These are phyloP conservation scores for Gnomoniopsis smithogilvyi DNA, from an alignment of 2,329 filamentous ascomycete species.

Conservation along the genomic window DNA sequence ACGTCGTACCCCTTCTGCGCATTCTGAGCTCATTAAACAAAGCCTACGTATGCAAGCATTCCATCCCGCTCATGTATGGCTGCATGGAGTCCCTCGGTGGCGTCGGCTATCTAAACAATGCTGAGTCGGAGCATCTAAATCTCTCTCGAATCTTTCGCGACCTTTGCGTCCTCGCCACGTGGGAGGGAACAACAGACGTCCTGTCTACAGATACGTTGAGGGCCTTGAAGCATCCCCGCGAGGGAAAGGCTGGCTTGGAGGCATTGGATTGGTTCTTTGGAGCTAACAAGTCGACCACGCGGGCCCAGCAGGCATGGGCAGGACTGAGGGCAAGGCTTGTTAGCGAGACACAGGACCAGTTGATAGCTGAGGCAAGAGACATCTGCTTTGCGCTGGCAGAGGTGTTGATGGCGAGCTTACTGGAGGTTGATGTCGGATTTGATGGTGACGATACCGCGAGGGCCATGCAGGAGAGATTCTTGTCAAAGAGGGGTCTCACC, in stretches of 20 bases:
- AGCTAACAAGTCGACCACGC: conserved; percentile 12
- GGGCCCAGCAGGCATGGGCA: conserved; percentile 37
- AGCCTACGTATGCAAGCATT: conserved; percentile 50
- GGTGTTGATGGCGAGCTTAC: conserved; percentile 39
- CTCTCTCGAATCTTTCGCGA: conserved; percentile 65
- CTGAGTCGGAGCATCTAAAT: conserved; percentile 62
- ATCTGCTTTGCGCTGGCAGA: conserved; percentile 43
- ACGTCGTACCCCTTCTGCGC: conserved; percentile 45
- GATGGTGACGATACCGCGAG: conserved; percentile 33
- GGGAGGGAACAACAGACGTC: conserved; percentile 73
- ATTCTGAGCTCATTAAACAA: conserved; percentile 60
- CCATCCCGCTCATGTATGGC: conserved; percentile 47
- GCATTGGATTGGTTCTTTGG: conserved; percentile 37
- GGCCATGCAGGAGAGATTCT: conserved; percentile 39
- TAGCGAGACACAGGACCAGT: conserved; percentile 29
- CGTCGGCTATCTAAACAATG: conserved; percentile 61
- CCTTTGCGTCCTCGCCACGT: conserved; percentile 47
- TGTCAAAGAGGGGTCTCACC: conserved; percentile 28
- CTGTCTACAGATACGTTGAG: conserved; percentile 52
- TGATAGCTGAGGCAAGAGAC: conserved; percentile 44
- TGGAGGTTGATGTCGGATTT: conserved; percentile 37
- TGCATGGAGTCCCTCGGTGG: conserved; percentile 66
- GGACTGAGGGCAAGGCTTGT: conserved; percentile 35
- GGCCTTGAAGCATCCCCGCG: conserved; percentile 39
- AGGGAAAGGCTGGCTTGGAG: conserved; percentile 26